These are phyloP conservation scores for Penicillium sp. DNA, from an alignment of 2,329 filamentous ascomycete genomes.

Conservation along the genomic window DNA sequence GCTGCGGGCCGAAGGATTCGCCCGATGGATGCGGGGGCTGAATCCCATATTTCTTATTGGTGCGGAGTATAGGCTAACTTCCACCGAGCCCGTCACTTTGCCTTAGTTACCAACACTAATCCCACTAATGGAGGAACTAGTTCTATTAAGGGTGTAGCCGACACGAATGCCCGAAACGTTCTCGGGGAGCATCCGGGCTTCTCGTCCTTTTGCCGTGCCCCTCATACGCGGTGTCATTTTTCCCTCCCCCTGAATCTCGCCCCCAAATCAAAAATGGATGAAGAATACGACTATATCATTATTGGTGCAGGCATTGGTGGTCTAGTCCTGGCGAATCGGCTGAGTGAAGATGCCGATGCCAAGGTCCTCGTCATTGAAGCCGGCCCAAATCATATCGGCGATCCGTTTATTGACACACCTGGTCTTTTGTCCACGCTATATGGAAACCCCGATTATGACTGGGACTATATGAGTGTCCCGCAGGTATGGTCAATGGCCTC, in stretches of 20 bases:
- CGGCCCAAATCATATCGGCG: constrained; percentile 22
- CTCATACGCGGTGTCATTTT: not conserved
- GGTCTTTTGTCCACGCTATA: constrained; percentile 18
- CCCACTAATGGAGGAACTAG: not conserved
- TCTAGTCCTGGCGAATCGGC: constrained; percentile 32
- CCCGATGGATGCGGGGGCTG: not conserved
- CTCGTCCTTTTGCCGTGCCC: not conserved
- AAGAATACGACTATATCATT: constrained; percentile 30
- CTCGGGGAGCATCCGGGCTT: not conserved
- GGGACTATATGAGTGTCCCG: constrained; percentile 26
- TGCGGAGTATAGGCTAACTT: not conserved
- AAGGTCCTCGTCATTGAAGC: constrained; percentile 33
- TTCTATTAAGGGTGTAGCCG: not conserved
- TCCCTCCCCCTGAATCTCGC: not conserved
- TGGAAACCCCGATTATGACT: constrained; percentile 26
- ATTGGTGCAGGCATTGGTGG: constrained; percentile 35
- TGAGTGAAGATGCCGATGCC: constrained; percentile 26
- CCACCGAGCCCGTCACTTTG: not conserved
- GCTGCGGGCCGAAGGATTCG: not conserved
- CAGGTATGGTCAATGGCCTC: constrained; percentile 16
- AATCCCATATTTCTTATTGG: not conserved
- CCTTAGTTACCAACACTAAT: not conserved
- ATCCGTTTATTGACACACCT: constrained; percentile 25
- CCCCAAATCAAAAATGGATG: not conserved
- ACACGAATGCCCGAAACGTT: not conserved